Percentiles rank a stretch among this genome's conserved stretches.
These are phyloP conservation scores for Alternaria gaisen DNA, from an alignment of 2,329 filamentous ascomycete species.

Conservation along the genomic window DNA sequence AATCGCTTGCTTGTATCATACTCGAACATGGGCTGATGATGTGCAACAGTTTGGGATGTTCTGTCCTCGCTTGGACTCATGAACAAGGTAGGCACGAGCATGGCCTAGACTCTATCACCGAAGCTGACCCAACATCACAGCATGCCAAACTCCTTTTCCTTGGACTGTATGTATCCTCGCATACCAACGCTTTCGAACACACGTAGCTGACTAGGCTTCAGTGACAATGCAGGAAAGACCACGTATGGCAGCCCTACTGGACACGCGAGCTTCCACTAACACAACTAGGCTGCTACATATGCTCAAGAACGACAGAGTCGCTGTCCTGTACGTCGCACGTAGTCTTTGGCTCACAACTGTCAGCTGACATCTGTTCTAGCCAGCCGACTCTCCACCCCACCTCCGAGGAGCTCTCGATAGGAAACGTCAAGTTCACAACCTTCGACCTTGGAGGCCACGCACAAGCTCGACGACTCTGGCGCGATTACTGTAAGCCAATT, in stretches of 20 bases:
- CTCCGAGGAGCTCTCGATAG: conserved; percentile 66
- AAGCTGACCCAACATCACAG: conserved; percentile 39
- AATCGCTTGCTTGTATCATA: not conserved
- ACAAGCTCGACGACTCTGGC: conserved; percentile 53
- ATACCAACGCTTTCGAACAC: not conserved
- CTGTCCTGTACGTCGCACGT: conserved; percentile 73
- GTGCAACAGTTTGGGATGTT: conserved; percentile 78
- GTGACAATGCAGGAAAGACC: conserved; percentile 95
- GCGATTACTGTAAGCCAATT: conserved; percentile 46
- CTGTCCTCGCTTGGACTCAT: conserved; percentile 85
- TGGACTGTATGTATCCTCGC: conserved; percentile 63
- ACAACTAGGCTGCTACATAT: conserved; percentile 75
- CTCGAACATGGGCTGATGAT: conserved; percentile 14
- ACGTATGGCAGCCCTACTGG: conserved; percentile 61
- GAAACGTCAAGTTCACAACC: conserved; percentile 82
- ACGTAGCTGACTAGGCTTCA: conserved; percentile 70
- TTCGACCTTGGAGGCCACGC: conserved; percentile 70
- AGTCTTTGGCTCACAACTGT: not conserved
- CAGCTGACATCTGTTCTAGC: conserved; percentile 18
- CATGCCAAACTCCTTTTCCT: conserved; percentile 78
- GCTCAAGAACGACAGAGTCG: conserved; percentile 90
- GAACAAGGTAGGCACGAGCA: conserved; percentile 68
- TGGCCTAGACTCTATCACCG: not conserved
- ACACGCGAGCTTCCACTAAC: conserved; percentile 19
- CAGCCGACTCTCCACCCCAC: conserved; percentile 62